Evolutionary conservation across 495 filamentous ascomycete genomes (phyloP), one percentile per base, ranked within the genome.

Genomic region (Durotheca rogersii): DNA sequence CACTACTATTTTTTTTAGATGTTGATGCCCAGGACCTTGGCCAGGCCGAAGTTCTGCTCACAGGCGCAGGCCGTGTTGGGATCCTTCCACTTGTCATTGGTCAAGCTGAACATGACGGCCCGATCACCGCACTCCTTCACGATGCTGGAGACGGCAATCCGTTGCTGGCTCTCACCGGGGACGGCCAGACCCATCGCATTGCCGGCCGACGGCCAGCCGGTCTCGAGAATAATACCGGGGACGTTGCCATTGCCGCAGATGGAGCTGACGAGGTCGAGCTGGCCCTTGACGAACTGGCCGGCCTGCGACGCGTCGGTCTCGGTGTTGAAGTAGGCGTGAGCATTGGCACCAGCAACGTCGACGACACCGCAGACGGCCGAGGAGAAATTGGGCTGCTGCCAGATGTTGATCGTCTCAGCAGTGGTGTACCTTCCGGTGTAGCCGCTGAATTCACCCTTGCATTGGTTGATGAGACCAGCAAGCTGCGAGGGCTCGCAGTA

Each of bases 301-400:
- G 91, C 92, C 35, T 79, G 42, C 2, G 58, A 56, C 38, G 90
- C 78, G 43, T 63, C 54, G 33, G 83, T 79, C 33, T 72, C 64
- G 38, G 81, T 53, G 80, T 94, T 90, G 85, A 96, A 97, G 84
- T 86, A 97, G 67, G 90, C 83, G 70, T 97, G 92, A 65, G 92
- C 81, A 78, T 95, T 95, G 67, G 77, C 77, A 68, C 86, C 87
- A 25, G 87, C 73, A 47, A 91, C 72, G 68, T 97, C 92, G 44
- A 96, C 76, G 53, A 70, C 78, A 32, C 53, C 50, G 78, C 92
- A 96, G 41, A 96, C 77, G 32, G 65, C 67, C 43, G 61, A 54
- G 39, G 74, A 69, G 60, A 84, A 68, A 44, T 75, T 66, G 63
- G 83, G 66, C 69, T 85, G 80, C 25, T 66, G 60, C 70, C 70